phyloP scores from a whole-genome alignment of 1,284 basidiomycete species.

The Tilletia setariae region DNA sequence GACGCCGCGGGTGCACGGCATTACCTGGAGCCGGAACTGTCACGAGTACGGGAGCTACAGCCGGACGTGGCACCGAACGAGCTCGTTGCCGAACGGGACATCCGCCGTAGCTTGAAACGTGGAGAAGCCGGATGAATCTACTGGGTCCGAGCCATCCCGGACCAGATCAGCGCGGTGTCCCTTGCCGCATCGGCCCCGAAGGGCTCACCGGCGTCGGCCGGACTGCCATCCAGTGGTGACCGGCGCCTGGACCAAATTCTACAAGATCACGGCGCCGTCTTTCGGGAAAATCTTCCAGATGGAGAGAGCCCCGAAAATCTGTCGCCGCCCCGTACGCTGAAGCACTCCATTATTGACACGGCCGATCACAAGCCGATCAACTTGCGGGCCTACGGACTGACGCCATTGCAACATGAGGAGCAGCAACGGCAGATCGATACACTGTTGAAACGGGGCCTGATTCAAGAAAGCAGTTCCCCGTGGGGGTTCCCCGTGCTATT shows the following conservation, averaged over 20 bases:
- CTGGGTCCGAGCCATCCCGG: background rate
- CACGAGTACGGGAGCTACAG: background rate
- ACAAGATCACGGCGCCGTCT: background rate
- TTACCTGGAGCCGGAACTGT: background rate
- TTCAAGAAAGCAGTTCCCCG: background rate
- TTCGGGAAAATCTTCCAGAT: background rate
- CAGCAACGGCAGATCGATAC: background rate
- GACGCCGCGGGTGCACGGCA: background rate
- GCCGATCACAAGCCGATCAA: background rate
- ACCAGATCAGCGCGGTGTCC: no score
- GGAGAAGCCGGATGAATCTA: background rate
- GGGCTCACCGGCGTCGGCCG: no score
- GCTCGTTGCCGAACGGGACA: background rate
- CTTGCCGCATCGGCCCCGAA: no score
- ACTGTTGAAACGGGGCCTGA: background rate
- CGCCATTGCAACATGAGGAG: background rate
- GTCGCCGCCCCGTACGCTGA: background rate
- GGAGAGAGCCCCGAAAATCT: background rate
- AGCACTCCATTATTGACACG: background rate
- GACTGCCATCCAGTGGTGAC: background rate
- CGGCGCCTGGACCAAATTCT: background rate
- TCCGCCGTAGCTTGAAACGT: background rate
- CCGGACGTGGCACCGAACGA: background rate
- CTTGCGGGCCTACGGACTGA: background rate
- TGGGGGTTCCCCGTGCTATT: constrained; percentile 40